Evolutionary conservation across 495 filamentous ascomycete genomes (phyloP), one percentile per base, ranked within the genome.

Genomic region (Xylaria cubensis): DNA sequence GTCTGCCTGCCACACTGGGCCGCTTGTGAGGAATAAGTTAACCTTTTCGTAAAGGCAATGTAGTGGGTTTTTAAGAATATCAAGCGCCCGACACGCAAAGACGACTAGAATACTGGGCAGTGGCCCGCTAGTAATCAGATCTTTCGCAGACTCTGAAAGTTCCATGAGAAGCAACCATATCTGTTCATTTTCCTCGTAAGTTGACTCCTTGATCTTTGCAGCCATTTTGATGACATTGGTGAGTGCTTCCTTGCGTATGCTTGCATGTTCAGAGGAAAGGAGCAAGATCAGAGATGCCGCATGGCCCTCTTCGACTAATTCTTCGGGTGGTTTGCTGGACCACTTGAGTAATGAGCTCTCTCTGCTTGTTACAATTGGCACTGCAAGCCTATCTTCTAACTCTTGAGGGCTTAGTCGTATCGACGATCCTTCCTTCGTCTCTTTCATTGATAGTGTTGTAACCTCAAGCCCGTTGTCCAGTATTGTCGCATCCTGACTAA

Each of bases 21-120:
- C 86, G 61, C 88, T 89, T 50, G 92, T 90, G 56, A 99, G 88
- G 79, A 95, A 95, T 29, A 86, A 85, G 84, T 97, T 97, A 84
- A 95, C 83, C 76, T 97, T 97, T 39, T 89, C 87, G 76, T 97
- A 99, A 48, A 98, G 86, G 71, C 89, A 90, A 75, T 97, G 93
- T 55, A 92, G 83, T 10, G 96, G 95, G 72, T 95, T 90, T 2
- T 83, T 85, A 32, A 97, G 81, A 24, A 97, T 89, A 1, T 85
- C 78, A 10, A 94, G 82, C 19, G 89, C 90, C 69, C 88, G 88
- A 46, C 91, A 87, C 26, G 94, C 90, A 74, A 97, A 96, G 53
- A 92, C 87, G 8, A 90, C 87, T 4, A 92, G 86, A 9, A 93
- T 86, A 79, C 90, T 92, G 2, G 94, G 91, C 10, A 97, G 80